Conservation (phyloP, 345 rosid species). For the Crucihimalaya himalaica region DNA sequence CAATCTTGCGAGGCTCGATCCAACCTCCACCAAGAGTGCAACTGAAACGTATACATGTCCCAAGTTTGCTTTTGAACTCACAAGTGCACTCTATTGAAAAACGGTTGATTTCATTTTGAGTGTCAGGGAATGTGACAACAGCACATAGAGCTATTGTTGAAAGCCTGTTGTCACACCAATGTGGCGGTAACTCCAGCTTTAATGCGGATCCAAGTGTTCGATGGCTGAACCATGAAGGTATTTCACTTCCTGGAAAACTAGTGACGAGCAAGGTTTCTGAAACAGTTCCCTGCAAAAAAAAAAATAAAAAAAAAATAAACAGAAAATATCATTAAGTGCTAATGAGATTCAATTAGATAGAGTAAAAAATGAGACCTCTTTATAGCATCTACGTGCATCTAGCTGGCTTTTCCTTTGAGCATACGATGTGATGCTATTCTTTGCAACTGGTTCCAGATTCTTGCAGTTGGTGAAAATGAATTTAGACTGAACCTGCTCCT, state of each 20-base stretch:
- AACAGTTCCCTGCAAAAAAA: conserved; percentile 20
- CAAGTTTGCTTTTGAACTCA: conserved; percentile 17
- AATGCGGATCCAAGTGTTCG: not conserved
- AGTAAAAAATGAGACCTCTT: conserved; percentile 18
- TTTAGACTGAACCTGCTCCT: conserved; percentile 32
- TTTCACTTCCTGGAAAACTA: conserved; percentile 31
- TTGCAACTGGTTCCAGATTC: conserved; percentile 23
- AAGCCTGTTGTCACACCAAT: conserved; percentile 31
- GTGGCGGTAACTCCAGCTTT: conserved; percentile 1
- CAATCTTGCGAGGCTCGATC: conserved; percentile 23
- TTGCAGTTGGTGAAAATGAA: conserved; percentile 32
- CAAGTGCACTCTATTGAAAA: conserved; percentile 26
- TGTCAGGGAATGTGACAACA: conserved; percentile 4
- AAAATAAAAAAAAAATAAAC: not conserved
- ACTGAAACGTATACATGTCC: conserved; percentile 6
- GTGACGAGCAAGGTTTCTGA: conserved; percentile 22
- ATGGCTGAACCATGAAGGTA: conserved; percentile 36
- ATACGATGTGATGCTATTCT: conserved; percentile 21
- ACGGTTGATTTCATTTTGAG: not conserved
- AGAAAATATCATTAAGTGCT: not conserved
- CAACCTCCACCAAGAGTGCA: conserved; percentile 25
- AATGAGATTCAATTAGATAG: not conserved
- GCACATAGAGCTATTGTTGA: conserved; percentile 26
- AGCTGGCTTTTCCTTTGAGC: conserved; percentile 28
- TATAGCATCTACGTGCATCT: not conserved